Percentiles rank a stretch among this genome's conserved stretches.
phyloP scores from a whole-genome alignment of 1,284 basidiomycete genomes.

The Moesziomyces sp. region DNA sequence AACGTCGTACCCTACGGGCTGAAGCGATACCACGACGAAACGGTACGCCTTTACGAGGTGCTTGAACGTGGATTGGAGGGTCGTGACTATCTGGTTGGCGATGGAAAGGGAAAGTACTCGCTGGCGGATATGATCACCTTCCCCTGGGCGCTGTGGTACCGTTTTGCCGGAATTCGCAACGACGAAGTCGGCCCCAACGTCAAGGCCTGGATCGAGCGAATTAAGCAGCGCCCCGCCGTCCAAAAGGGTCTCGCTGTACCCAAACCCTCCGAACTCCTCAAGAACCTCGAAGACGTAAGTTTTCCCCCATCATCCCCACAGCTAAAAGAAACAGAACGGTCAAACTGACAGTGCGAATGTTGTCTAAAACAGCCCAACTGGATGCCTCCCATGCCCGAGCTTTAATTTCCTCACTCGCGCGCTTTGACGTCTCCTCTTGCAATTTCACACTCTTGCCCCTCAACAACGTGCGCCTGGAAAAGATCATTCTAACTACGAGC shows the following conservation, averaged over 20 bases:
- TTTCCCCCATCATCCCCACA: background rate
- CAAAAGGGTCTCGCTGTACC: constrained; percentile 35
- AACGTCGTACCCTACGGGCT: constrained; percentile 54
- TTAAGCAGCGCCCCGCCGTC: constrained; percentile 31
- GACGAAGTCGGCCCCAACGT: constrained; percentile 42
- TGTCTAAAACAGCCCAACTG: constrained; percentile 26
- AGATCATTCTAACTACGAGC: too few species aligned
- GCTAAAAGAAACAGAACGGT: too few species aligned
- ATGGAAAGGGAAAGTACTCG: constrained; percentile 53
- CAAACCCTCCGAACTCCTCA: constrained; percentile 20
- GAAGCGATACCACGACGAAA: constrained; percentile 53
- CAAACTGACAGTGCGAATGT: too few species aligned
- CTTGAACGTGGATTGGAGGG: constrained; percentile 47
- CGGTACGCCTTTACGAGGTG: constrained; percentile 51
- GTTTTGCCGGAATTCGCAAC: constrained; percentile 29
- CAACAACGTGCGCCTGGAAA: too few species aligned
- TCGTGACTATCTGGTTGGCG: constrained; percentile 56
- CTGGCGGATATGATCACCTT: constrained; percentile 54
- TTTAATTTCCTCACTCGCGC: constrained; percentile 6
- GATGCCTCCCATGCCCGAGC: constrained; percentile 47
- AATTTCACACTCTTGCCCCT: too few species aligned
- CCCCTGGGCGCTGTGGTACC: constrained; percentile 47
- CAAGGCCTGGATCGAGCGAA: constrained; percentile 44
- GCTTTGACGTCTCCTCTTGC: too few species aligned
- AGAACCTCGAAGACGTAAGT: constrained; percentile 46